These are phyloP conservation scores for Talaromyces sp. DNA, from an alignment of 2,329 filamentous ascomycete species.

Conservation along the genomic window DNA sequence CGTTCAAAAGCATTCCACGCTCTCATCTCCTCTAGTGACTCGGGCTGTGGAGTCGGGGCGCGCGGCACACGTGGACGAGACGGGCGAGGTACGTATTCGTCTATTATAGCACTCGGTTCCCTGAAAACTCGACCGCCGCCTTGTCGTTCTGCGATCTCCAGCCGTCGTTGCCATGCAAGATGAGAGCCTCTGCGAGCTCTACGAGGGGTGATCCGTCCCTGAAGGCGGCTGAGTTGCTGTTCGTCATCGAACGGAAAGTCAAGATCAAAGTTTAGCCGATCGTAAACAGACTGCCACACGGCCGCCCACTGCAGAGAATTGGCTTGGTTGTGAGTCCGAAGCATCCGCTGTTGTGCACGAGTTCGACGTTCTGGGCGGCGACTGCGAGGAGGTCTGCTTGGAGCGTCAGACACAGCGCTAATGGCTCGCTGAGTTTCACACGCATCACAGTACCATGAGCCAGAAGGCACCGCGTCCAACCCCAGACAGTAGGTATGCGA, in stretches of 20 bases:
- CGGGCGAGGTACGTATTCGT: conserved; percentile 46
- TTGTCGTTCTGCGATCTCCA: conserved; percentile 76
- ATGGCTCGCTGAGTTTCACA: conserved; percentile 56
- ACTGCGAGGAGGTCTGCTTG: conserved; percentile 31
- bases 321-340: conserved; percentile 39
- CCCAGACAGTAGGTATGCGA: conserved; percentile 93
- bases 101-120: conserved; percentile 61
- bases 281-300: conserved; percentile 89
- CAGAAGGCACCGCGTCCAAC: conserved; percentile 69
- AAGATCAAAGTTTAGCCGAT: conserved; percentile 70
- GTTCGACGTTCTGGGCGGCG: conserved; percentile 50
- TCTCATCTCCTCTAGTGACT: conserved; percentile 74
- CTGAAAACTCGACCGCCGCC: conserved; percentile 72
- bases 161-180: conserved; percentile 75
- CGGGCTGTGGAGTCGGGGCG: conserved; percentile 54
- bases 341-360: conserved; percentile 43
- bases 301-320: conserved; percentile 63
- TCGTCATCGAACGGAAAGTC: conserved; percentile 84
- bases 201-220: conserved; percentile 29
- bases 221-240: conserved; percentile 41
- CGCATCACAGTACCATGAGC: conserved; percentile 87
- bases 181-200: conserved; percentile 54
- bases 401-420: conserved; percentile 37
- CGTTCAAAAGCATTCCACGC: conserved; percentile 92
- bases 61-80: conserved; percentile 39